These are phyloP conservation scores for Dactylella cylindrospora DNA, from an alignment of 2,329 filamentous ascomycete species.

Conservation along the genomic window DNA sequence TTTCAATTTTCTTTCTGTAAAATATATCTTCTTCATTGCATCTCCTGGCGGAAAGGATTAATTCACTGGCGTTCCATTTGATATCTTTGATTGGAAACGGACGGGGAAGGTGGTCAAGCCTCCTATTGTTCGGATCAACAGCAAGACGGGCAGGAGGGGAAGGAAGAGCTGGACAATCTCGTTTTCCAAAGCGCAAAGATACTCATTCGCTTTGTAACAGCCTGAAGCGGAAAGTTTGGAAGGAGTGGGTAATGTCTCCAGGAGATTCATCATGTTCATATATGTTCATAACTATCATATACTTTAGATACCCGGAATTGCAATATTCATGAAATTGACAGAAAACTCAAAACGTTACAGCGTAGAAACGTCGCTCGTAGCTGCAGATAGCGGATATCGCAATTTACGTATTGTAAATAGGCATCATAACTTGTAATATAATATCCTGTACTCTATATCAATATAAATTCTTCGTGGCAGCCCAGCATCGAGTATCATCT, in stretches of 20 bases:
- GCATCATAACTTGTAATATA: too few relatives aligned
- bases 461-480: too few relatives aligned
- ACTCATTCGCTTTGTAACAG: background rate
- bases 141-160: background rate
- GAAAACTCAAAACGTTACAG: too few relatives aligned
- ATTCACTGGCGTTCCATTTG: slow-evolving; percentile 35
- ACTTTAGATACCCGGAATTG: slow-evolving; percentile 44
- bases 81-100: too few relatives aligned
- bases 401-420: too few relatives aligned
- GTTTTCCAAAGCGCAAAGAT: background rate
- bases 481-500: too few relatives aligned
- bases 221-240: too few relatives aligned
- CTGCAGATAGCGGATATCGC: too few relatives aligned
- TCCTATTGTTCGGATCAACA: slow-evolving; percentile 12
- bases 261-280: slow-evolving; percentile 34
- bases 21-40: slow-evolving; percentile 29
- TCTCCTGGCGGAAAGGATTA: slow-evolving; percentile 20
- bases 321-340: slow-evolving; percentile 13
- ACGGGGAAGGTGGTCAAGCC: too few relatives aligned
- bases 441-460: too few relatives aligned
- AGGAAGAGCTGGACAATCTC: background rate
- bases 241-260: slow-evolving; percentile 11
- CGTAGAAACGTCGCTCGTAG: too few relatives aligned
- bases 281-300: slow-evolving; percentile 21
- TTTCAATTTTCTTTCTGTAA: too few relatives aligned